Base-by-base conservation (phyloP, 176 grass and related monocot species). In the Phyllostachys edulis region DNA sequence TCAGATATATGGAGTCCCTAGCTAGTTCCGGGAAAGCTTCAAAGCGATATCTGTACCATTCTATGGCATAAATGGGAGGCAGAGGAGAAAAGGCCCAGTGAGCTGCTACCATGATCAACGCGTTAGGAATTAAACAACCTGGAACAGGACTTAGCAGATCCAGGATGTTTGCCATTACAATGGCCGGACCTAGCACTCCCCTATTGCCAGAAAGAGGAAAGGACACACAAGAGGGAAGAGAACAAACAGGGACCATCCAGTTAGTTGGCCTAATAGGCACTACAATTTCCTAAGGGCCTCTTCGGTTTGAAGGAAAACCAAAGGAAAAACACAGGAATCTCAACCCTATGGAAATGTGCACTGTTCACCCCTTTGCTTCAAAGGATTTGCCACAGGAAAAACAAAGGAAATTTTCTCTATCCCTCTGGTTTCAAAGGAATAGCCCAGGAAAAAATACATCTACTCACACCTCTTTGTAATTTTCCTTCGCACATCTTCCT, bases 141-240 rank as follows among this genome's bases (percentile, higher is more conserved):
- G 68, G 46, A 82, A 36, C 61, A 51, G 29, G 61, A 38, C 63
- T 52, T 32, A 80, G 38, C 71, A 38, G 54, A 50, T 81, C 52
- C 77, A 64, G 20, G 56, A 46, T 78, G 56, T 66, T 6, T 2
- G 72, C 37, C 24, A 66, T 81, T 75, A 73, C 23, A 38, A 14
- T 64, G 5, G 54, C 54, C 26, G 10, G 67, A 46, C 80, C 9
- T 56, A 34, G 38, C 23, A 7, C 23, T 5, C 16, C 3, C 64
- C 1, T 14, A 21, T 15, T 44, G 47, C 77, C 50, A 87, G 85
- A 61, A 6, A 70, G 15, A 63, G 55, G 27, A 41, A 32, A 81
- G 0, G 39, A 38, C 6, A 49, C 24, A 14, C n/a, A 1, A 26
- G 55, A 23, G 52, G 21, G 21, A 9, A 4, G 55, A 59, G 36